Percentiles rank a stretch among this genome's conserved stretches.
These are phyloP conservation scores for Didymella segeticola DNA, from an alignment of 2,329 filamentous ascomycete species.

Conservation along the genomic window DNA sequence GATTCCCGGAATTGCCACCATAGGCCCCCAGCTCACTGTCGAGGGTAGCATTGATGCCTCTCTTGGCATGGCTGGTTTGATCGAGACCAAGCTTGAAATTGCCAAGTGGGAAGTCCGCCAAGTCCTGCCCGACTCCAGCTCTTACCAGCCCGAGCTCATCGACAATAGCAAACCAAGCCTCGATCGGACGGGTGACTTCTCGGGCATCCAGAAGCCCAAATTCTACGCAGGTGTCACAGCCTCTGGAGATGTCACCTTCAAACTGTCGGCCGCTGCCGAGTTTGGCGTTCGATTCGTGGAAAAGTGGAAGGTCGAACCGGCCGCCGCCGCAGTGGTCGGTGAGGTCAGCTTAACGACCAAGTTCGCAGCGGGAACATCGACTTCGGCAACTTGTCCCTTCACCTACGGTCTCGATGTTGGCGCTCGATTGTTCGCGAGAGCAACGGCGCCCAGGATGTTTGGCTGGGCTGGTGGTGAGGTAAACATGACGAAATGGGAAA, in stretches of 20 bases:
- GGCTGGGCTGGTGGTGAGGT: constrained; percentile 7
- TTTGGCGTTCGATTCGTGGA: constrained; percentile 13
- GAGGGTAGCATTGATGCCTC: constrained; percentile 4
- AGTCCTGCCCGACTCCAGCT: not conserved
- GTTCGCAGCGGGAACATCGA: constrained; percentile 2
- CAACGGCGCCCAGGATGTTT: constrained; percentile 1
- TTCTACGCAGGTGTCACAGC: constrained; percentile 8
- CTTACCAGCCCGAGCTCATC: constrained; percentile 5
- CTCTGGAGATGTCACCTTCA: not conserved
- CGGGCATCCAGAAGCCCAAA: constrained; percentile 7
- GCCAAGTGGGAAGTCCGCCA: constrained; percentile 13
- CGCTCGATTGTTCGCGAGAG: constrained; percentile 2
- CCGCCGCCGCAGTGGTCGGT: constrained; percentile 3
- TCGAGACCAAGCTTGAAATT: constrained; percentile 10
- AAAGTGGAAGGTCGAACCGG: constrained; percentile 7
- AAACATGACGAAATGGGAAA: not conserved
- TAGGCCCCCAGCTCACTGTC: constrained; percentile 11
- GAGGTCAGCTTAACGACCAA: constrained; percentile 1
- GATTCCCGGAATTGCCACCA: constrained; percentile 17
- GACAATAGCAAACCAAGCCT: not conserved
- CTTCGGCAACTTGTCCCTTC: constrained; percentile 3
- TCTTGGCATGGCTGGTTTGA: not conserved
- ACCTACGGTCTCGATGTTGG: constrained; percentile 8
- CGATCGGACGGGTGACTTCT: constrained; percentile 8
- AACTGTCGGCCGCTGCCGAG: constrained; percentile 8